Evolutionary conservation across 371 early-diverging fungal species (phyloP), one percentile per base, ranked within the genome.

Genomic region (Saksenaea oblongispora): DNA sequence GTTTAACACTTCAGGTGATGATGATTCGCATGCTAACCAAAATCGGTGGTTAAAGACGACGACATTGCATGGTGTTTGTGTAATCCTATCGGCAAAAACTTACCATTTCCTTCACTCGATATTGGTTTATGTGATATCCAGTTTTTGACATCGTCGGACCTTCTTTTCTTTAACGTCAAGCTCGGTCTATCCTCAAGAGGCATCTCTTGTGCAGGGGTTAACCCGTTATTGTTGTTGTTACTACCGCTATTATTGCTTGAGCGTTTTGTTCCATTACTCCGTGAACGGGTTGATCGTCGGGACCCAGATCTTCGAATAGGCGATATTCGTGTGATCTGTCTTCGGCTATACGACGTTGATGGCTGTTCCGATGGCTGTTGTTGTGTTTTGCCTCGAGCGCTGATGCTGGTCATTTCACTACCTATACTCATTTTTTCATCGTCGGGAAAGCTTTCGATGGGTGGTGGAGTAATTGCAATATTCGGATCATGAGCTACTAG

Each of bases 381-480:
- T 39, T n/a, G 36, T 35, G 36, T 37, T 51, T 61, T 60, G 26
- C 62, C 74, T 28, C 74, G 66, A n/a, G 65, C 56, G 18, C 79
- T 79, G 17, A 82, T 67, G 56, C 79, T 79, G 7, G 82, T 82
- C 63, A 79, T 77, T 24, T 70, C 78, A 26, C 75, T 77, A 27
- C 66, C 67, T 7, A 72, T 54, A 35, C 75, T 77, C 62, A 77
- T 56, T 3, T 59, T 55, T 58, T 79, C 74, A 39, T 82, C 82
- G 44, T 79, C 78, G 5, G 78, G 79, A n/a, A 79, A 70, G 14
- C 75, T 61, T 56, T 77, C 82, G 53, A 82, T 82, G 31, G 79
- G 78, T 11, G 79, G 82, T 13, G 77, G 75, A 0, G 67, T 56
- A 3, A 65, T 17, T 41, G 58, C 62, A n/a, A 69, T 67, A 8